These are phyloP conservation scores for Kalmusia sp. DNA, from an alignment of 2,329 filamentous ascomycete genomes.

Conservation along the genomic window DNA sequence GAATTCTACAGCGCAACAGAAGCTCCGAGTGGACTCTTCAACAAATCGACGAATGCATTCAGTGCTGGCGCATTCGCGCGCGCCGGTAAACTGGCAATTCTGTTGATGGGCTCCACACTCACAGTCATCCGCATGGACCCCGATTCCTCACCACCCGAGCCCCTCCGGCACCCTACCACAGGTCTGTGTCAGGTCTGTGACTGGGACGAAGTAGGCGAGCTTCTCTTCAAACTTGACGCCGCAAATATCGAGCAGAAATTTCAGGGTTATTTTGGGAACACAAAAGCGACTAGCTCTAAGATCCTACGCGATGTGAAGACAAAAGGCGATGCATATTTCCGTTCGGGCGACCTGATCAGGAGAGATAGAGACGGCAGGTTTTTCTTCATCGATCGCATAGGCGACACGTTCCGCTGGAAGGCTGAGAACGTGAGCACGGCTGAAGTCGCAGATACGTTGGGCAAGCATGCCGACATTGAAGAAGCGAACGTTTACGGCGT, in stretches of 20 bases:
- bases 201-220: slow-evolving; percentile 73
- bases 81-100: slow-evolving; percentile 67
- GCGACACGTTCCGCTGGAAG: slow-evolving; percentile 52
- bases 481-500: slow-evolving; percentile 57
- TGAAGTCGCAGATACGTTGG: slow-evolving; percentile 52
- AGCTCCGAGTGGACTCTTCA: slow-evolving; percentile 68
- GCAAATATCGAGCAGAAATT: slow-evolving; percentile 57
- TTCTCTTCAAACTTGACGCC: slow-evolving; percentile 57
- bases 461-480: slow-evolving; percentile 45
- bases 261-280: slow-evolving; percentile 68
- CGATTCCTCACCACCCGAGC: slow-evolving; percentile 64
- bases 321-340: slow-evolving; percentile 47
- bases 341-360: slow-evolving; percentile 45
- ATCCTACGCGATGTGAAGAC: slow-evolving; percentile 42
- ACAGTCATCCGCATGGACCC: slow-evolving; percentile 72
- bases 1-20: slow-evolving; percentile 52
- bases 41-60: slow-evolving; percentile 60
- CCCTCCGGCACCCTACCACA: slow-evolving; percentile 68
- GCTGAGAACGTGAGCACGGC: slow-evolving; percentile 56
- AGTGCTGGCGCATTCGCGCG: slow-evolving; percentile 71
- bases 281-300: slow-evolving; percentile 39
- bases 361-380: slow-evolving; percentile 41
- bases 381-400: slow-evolving; percentile 48
- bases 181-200: slow-evolving; percentile 69
- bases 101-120: slow-evolving; percentile 58